Conservation (phyloP, 2,329 filamentous ascomycete species). For the Fusarium metavorans region DNA sequence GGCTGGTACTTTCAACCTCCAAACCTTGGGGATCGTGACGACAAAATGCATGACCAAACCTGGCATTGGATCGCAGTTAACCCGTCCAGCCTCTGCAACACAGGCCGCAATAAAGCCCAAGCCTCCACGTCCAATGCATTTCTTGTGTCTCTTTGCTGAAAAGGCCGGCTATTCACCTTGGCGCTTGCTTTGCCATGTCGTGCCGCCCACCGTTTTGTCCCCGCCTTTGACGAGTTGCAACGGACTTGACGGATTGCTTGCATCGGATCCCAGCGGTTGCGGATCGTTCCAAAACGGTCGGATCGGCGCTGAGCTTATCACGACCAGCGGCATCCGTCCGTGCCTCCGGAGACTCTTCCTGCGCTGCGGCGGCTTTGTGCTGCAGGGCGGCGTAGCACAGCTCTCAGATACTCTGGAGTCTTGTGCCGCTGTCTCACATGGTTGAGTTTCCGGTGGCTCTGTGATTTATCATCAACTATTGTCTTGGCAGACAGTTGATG, state of each 20-base stretch:
- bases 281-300: constrained; percentile 23
- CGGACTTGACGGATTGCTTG: constrained; percentile 25
- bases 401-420: neutral
- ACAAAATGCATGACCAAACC: neutral
- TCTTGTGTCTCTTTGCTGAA: neutral
- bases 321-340: neutral
- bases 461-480: constrained; percentile 6
- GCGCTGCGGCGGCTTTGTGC: neutral
- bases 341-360: neutral
- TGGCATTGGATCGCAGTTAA: neutral
- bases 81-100: constrained; percentile 12
- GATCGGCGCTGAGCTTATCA: constrained; percentile 34
- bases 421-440: neutral
- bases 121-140: neutral
- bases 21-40: neutral
- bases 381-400: constrained; percentile 6
- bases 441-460: neutral
- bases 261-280: constrained; percentile 27
- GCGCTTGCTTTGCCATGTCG: neutral
- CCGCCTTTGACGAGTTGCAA: constrained; percentile 3
- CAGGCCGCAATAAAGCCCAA: constrained; percentile 8
- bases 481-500: constrained; percentile 2
- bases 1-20: constrained; percentile 22
- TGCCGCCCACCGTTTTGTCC: neutral
- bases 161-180: neutral